phyloP scores from a whole-genome alignment of 768 basidiomycete species.

The Amyloporia xantha region DNA sequence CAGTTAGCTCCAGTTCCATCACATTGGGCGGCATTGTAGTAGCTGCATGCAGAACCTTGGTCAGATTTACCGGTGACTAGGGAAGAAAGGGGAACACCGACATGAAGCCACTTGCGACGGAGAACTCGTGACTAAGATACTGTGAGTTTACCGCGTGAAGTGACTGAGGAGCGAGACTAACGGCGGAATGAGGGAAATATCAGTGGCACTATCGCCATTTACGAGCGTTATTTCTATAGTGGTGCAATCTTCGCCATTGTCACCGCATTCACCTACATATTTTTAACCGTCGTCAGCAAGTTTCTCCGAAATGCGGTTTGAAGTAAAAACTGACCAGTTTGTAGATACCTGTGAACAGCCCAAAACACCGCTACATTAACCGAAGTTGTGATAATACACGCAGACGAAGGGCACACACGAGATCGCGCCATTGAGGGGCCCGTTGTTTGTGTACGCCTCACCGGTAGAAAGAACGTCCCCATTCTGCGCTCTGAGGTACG shows the following conservation, averaged over 20 bases:
- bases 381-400: no score
- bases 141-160: no score
- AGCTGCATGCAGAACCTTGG: conserved; percentile 28
- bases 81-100: conserved; percentile 13
- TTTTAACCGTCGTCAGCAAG: no score
- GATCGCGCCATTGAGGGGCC: conserved; percentile 28
- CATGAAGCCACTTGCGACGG: conserved; percentile 30
- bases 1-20: conserved; percentile 37
- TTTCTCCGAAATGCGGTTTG: no score
- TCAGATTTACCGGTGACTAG: neutral
- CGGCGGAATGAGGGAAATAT: conserved; percentile 40
- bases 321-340: conserved; percentile 32
- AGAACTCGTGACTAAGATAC: conserved; percentile 27
- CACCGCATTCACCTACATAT: conserved; percentile 31
- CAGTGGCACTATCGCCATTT: conserved; percentile 36
- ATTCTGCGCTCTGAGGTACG: neutral
- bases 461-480: conserved; percentile 30
- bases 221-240: conserved; percentile 36
- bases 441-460: conserved; percentile 26
- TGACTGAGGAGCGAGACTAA: conserved; percentile 17
- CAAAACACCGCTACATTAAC: no score
- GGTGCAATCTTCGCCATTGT: conserved; percentile 38
- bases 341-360: conserved; percentile 32
- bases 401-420: conserved; percentile 30
- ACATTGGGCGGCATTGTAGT: conserved; percentile 34